Conservation (phyloP, 192 early-diverging fungal genomes). For the Coemansia sp. region DNA sequence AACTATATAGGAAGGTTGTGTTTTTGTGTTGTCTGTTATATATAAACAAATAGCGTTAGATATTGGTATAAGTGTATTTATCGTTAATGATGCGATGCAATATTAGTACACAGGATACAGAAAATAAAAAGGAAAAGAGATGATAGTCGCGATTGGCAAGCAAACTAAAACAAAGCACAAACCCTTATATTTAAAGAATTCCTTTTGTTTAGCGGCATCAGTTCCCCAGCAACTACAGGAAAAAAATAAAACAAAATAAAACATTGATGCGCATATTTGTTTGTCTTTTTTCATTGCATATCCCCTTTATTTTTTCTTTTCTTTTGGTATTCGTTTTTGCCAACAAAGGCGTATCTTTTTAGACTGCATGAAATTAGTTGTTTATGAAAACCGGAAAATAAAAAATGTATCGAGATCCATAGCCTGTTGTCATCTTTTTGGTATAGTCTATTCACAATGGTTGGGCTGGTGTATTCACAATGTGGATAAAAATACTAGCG, state of each 20-base stretch:
- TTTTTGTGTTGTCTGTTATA: background rate
- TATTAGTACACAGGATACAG: background rate
- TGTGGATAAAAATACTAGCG: background rate
- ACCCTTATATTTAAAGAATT: background rate
- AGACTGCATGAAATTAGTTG: background rate
- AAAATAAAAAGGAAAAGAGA: slow-evolving; percentile 4
- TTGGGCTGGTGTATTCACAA: too few species aligned
- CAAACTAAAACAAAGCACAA: background rate
- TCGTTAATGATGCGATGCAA: slow-evolving; percentile 2
- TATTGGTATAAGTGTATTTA: background rate
- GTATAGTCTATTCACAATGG: too few species aligned
- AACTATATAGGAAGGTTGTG: background rate
- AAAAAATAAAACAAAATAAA: background rate
- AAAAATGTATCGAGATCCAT: background rate
- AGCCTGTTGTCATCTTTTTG: background rate
- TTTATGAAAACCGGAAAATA: background rate
- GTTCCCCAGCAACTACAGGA: background rate
- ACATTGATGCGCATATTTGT: background rate
- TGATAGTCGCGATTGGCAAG: background rate
- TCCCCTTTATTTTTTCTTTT: background rate
- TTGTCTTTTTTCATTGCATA: background rate
- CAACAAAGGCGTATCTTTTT: background rate
- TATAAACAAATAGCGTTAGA: background rate
- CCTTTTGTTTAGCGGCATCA: too few species aligned
- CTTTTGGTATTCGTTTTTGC: background rate